Evolutionary conservation across 2,329 filamentous ascomycete species (phyloP), one percentile per base, ranked within the genome.

Genomic region (Hymenoscyphus albidus): DNA sequence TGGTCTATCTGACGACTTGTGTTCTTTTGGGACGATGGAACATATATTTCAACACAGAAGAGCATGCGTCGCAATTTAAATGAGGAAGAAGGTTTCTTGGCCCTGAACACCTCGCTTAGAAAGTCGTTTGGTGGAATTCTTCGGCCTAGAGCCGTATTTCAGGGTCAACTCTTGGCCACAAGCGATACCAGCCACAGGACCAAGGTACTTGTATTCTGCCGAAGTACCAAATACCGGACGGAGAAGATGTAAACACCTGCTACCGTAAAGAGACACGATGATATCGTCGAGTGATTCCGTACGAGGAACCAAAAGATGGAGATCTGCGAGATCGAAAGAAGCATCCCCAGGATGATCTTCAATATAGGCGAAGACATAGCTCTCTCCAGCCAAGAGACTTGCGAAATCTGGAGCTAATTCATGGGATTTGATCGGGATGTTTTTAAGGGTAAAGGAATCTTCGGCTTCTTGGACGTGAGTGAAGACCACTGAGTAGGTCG

Each of bases 301-400:
- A 38, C 61, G 12, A 22, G 61, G 61, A 39, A 62, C 61, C n/a
- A 62, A 18, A 9, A 60, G 39, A 60, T 60, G 58, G 5, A 60
- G 42, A 48, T 44, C 58, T 16, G n/a, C 58, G 5, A 51, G 18
- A n/a, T 44, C 42, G 22, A 60, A 60, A 44, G 58, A 60, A n/a
- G n/a, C 12, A 12, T 60, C n/a, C 22, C 42, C 58, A 27, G 39
- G 13, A 22, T 16, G 58, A 22, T 60, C 42, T 31, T 60, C 58
- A 32, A 60, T 39, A 44, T 60, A 60, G 13, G n/a, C 58, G 10
- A 60, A 60, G 16, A 51, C 18, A 44, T 60, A 60, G 32, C 12
- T 51, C 35, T 39, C 44, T 22, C 39, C 58, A 5, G 58, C 16
- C 38, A 60, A 16, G 18, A 60, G 51, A 27, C 5, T 18, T 31